Evolutionary conservation across 2,329 filamentous ascomycete species (phyloP), one percentile per base, ranked within the genome.

Genomic region (Ophiosphaerella korrae): DNA sequence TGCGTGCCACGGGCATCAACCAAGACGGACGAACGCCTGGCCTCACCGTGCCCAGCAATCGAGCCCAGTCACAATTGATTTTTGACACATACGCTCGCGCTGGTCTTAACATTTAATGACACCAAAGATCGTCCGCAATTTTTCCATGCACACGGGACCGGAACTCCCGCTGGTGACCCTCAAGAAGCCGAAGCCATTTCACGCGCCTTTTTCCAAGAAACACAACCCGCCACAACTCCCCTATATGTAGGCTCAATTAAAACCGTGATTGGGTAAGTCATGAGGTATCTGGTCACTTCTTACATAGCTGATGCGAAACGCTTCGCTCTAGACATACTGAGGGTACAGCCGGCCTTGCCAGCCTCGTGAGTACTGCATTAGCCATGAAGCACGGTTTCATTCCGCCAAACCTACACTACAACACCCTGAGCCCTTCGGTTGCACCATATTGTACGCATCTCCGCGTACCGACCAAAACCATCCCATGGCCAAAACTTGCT

Each of bases 21-120:
- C 37, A 40, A 16, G 21, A 37, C 39, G 9, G 44, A 36, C 6
- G 24, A 34, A 29, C 24, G 21, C 5, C 12, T 8, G 33, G 38
- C 14, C 26, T 46, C 85, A 82, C 0, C 82, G 82, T 7, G 85
- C 83, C 1, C 3, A 70, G 63, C 44, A 1, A 69, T 80, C 85
- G 58, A 81, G 69, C 74, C 0, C 77, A 79, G 47, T 63, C 58
- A 0, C 56, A 58, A 1, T 45, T 48, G 3, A 59, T 48, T 2
- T 53, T 62, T 7, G 33, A 60, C 1, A 70, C 69, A 2, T 78
- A 78, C 49, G 34, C 49, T 24, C 63, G 58, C 7, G 73, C 73
- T 3, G 70, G 71, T 72, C 46, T 55, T 57, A 12, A 48, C 48
- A 75, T 78, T 78, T 34, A 80, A 78, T 13, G 45, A 7, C 32